Evolutionary conservation across 768 basidiomycete genomes (phyloP).

Genomic region (Pholiota microspora): DNA sequence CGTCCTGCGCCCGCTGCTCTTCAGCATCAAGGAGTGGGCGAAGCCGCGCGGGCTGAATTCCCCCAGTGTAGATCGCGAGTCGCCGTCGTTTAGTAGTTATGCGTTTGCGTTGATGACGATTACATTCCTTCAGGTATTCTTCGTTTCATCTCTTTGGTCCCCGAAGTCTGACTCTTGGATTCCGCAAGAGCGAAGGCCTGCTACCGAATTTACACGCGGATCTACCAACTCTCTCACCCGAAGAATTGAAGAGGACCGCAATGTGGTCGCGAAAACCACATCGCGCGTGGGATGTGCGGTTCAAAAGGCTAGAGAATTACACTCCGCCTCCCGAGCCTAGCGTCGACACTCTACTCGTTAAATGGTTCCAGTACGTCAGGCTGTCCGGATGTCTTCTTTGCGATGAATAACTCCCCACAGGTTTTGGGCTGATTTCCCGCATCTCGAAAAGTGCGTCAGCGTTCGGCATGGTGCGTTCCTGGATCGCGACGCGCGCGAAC

Average conservation of each 20-base stretch:
- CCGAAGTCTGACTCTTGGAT: neutral
- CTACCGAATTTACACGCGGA: slow-evolving; percentile 55
- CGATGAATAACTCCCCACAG: slow-evolving; percentile 25
- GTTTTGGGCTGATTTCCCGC: slow-evolving; percentile 45
- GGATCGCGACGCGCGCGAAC: neutral
- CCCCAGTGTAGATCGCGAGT: slow-evolving; percentile 26
- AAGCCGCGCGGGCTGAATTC: slow-evolving; percentile 49
- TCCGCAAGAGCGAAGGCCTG: slow-evolving; percentile 36
- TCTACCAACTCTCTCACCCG: slow-evolving; percentile 12
- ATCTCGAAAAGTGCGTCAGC: slow-evolving; percentile 28
- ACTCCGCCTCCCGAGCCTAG: neutral
- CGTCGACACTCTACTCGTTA: slow-evolving; percentile 22
- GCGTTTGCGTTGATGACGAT: slow-evolving; percentile 60
- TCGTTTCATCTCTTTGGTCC: neutral
- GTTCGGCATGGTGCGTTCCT: slow-evolving; percentile 41
- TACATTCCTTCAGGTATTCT: slow-evolving; percentile 52
- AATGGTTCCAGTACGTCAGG: slow-evolving; percentile 44
- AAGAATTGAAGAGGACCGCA: slow-evolving; percentile 19
- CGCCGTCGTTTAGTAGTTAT: slow-evolving; percentile 58
- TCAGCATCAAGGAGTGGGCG: slow-evolving; percentile 60
- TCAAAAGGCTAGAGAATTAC: neutral
- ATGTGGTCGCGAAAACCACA: slow-evolving; percentile 27
- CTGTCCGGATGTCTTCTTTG: neutral
- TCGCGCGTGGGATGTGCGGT: slow-evolving; percentile 30
- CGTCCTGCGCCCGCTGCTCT: slow-evolving; percentile 40